Base-by-base conservation (phyloP, 768 basidiomycete species). In the Amanita rubescens region DNA sequence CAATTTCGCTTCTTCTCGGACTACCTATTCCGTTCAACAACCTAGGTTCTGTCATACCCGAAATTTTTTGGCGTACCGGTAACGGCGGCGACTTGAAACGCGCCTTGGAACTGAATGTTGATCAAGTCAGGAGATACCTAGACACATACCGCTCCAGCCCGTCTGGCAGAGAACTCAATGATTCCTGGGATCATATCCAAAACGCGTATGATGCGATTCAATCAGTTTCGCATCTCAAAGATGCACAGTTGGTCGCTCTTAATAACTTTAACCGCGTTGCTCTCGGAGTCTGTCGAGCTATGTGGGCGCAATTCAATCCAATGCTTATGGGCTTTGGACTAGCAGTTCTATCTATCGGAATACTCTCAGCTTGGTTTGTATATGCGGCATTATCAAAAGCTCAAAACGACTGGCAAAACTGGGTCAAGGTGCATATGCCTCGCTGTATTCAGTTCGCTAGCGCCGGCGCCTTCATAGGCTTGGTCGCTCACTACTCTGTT, bases 241-340 rank as follows among this genome's bases (percentile, higher is more conserved):
- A 74, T 33, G 65, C 64, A 35, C 66, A 69, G 22, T 62, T 75
- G 33, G 62, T 77, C 14, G 60, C 74, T 10, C 62, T 74, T 37
- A 68, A 75, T 45, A 68, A 74, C 15, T 92, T 82, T 62, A 81
- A 79, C 11, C 75, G 82, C 8, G 65, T 75, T 14, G 81, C 87
- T 5, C 75, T 94, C 32, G 69, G 75, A 1, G 78, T 77, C 2
- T 94, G 94, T 62, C 85, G 94, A 6, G 68, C 78, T 11, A 81
- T 97, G 51, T 99, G 96, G 96, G 95, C 96, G 1, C 90, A 91
- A 62, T 98, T 99, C 74, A 90, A 93, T 58, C 73, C 85, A 3
- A 61, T 79, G 1, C 72, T 90, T 12, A 97, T 98, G 77, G 67
- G 71, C 3, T 70, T 86, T 24, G 96, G 95, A 0, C 67, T 95